Conservation (phyloP, 768 basidiomycete species). For the Panellus pusillus region DNA sequence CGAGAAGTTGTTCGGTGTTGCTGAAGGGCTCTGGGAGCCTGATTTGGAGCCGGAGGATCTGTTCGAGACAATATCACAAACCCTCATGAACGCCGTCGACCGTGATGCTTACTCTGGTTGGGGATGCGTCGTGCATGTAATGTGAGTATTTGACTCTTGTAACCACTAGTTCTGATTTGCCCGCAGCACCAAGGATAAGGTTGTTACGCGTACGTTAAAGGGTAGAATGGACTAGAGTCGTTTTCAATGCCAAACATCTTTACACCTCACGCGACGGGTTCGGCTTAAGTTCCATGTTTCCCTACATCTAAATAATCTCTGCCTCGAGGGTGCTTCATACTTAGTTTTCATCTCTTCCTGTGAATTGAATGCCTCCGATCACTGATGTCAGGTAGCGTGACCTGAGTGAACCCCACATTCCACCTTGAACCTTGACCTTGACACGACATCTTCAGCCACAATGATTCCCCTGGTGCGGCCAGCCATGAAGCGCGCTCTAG, state of each 20-base stretch:
- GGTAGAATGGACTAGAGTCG: conserved; percentile 81
- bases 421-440: too few species aligned
- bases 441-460: background rate
- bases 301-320: background rate
- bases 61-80: conserved; percentile 98
- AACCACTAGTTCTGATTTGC: conserved; percentile 10
- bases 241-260: conserved; percentile 9
- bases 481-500: conserved; percentile 13
- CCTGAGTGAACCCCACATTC: too few species aligned
- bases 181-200: conserved; percentile 66
- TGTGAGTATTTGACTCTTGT: conserved; percentile 55
- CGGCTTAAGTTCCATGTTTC: too few species aligned
- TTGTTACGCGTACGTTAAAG: conserved; percentile 85
- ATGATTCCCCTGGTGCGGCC: conserved; percentile 19
- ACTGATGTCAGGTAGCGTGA: too few species aligned
- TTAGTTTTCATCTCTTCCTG: too few species aligned
- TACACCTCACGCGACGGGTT: background rate
- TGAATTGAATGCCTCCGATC: too few species aligned
- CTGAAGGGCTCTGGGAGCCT: conserved; percentile 98
- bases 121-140: conserved; percentile 93
- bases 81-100: conserved; percentile 91
- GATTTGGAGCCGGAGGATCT: conserved; percentile 94
- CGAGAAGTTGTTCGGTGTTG: conserved; percentile 92
- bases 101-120: conserved; percentile 96
- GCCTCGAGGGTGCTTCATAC: too few species aligned